phyloP scores from a whole-genome alignment of 169 alveolate genomes.

The Theileria annulata region DNA sequence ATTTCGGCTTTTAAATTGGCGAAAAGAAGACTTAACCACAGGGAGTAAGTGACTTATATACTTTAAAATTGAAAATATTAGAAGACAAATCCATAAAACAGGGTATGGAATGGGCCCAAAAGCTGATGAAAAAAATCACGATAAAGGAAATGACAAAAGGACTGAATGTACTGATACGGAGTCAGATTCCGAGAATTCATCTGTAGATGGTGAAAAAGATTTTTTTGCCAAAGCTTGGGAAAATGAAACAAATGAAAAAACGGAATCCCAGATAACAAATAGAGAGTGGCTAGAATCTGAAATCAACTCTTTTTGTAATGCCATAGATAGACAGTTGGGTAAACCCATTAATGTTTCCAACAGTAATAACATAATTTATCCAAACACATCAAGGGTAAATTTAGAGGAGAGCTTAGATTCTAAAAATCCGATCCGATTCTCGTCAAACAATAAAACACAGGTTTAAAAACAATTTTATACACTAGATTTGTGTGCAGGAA shows the following conservation, averaged over 20 bases:
- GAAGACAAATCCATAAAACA: not conserved
- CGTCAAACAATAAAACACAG: not conserved
- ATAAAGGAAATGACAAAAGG: not conserved
- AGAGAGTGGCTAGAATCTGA: not conserved
- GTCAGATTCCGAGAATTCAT: not conserved
- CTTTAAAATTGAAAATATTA: no score
- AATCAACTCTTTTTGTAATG: not conserved
- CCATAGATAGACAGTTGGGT: constrained; percentile 12
- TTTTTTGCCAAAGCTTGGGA: not conserved
- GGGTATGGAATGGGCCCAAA: not conserved
- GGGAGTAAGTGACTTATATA: not conserved
- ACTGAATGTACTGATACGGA: not conserved
- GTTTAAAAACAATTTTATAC: not conserved
- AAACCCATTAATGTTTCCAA: not conserved
- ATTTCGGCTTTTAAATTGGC: not conserved
- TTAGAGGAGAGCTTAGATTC: constrained; percentile 1
- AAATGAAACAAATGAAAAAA: not conserved
- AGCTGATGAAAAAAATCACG: not conserved
- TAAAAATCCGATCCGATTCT: not conserved
- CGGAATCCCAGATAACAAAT: not conserved
- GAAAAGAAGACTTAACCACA: not conserved
- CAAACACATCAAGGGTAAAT: not conserved
- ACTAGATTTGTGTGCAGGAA: not conserved
- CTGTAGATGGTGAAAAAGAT: not conserved
- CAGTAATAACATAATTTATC: constrained; percentile 9